phyloP scores from a whole-genome alignment of 2,329 filamentous ascomycete genomes.

The Aspergillus bombycis region DNA sequence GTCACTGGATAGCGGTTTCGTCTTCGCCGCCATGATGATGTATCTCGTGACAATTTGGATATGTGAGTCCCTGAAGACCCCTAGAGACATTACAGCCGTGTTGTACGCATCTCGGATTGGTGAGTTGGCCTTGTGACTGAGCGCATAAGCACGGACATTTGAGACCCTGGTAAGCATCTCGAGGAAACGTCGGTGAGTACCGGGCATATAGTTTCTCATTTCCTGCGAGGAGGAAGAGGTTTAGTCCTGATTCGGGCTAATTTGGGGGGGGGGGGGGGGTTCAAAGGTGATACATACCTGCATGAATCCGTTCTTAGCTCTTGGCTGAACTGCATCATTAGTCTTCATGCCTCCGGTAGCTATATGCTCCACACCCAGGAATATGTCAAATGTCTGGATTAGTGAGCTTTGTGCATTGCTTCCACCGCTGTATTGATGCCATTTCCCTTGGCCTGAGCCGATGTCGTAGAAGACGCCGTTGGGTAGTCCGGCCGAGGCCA shows the following conservation, averaged over 20 bases:
- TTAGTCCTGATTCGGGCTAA: not conserved
- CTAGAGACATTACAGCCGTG: slow-evolving; percentile 48
- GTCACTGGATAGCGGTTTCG: slow-evolving; percentile 17
- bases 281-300: slow-evolving; percentile 26
- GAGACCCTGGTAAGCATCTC: slow-evolving; percentile 48
- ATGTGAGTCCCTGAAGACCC: slow-evolving; percentile 54
- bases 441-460: slow-evolving; percentile 51
- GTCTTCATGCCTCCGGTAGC: slow-evolving; percentile 39
- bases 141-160: slow-evolving; percentile 51
- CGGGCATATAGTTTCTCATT: slow-evolving; percentile 60
- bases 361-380: slow-evolving; percentile 54
- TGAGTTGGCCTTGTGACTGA: slow-evolving; percentile 35
- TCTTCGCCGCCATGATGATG: slow-evolving; percentile 51
- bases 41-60: slow-evolving; percentile 58
- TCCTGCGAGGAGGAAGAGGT: slow-evolving; percentile 38
- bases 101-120: slow-evolving; percentile 51
- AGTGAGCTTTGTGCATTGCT: slow-evolving; percentile 60
- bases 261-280: too few relatives aligned
- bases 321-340: slow-evolving; percentile 16
- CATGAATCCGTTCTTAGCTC: slow-evolving; percentile 31
- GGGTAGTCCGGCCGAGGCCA: slow-evolving; percentile 55
- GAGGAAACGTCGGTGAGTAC: slow-evolving; percentile 55
- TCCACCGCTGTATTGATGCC: slow-evolving; percentile 56
- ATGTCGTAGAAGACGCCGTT: slow-evolving; percentile 57
- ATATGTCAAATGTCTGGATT: slow-evolving; percentile 58